Conservation (phyloP, 2,329 filamentous ascomycete species). For the Claviceps fusiformis region DNA sequence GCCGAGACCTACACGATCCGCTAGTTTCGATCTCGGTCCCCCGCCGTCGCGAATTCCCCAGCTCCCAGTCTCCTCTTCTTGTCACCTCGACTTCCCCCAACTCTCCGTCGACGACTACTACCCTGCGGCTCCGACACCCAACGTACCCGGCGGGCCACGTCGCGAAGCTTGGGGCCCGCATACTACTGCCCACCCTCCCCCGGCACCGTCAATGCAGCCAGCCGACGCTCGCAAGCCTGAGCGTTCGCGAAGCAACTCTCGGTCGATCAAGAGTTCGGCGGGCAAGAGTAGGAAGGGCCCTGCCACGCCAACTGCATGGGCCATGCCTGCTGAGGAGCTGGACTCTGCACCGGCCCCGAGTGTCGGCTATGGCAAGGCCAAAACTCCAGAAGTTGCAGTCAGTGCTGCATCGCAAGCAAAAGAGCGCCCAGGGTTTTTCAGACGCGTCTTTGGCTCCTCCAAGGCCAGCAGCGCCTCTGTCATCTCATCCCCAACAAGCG, state of each 20-base stretch:
- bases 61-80: constrained; percentile 19
- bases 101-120: constrained; percentile 47
- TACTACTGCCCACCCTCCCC: constrained; percentile 19
- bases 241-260: constrained; percentile 41
- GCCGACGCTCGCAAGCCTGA: constrained; percentile 28
- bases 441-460: constrained; percentile 71
- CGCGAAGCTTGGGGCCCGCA: constrained; percentile 23
- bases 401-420: constrained; percentile 36
- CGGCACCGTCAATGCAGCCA: constrained; percentile 27
- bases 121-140: constrained; percentile 78
- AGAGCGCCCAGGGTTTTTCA: constrained; percentile 78
- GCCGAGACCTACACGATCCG: constrained; percentile 43
- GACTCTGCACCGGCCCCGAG: constrained; percentile 45
- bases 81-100: constrained; percentile 36
- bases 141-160: constrained; percentile 67
- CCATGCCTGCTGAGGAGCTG: constrained; percentile 23
- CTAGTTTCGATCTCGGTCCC: constrained; percentile 57
- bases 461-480: constrained; percentile 28
- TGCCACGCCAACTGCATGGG: constrained; percentile 9
- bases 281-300: constrained; percentile 17
- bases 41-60: constrained; percentile 5
- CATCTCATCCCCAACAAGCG: background rate
- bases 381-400: constrained; percentile 35
- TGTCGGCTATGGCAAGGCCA: constrained; percentile 45
- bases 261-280: constrained; percentile 39